phyloP scores from a whole-genome alignment of 2,329 filamentous ascomycete genomes.

The Botryotinia convoluta region DNA sequence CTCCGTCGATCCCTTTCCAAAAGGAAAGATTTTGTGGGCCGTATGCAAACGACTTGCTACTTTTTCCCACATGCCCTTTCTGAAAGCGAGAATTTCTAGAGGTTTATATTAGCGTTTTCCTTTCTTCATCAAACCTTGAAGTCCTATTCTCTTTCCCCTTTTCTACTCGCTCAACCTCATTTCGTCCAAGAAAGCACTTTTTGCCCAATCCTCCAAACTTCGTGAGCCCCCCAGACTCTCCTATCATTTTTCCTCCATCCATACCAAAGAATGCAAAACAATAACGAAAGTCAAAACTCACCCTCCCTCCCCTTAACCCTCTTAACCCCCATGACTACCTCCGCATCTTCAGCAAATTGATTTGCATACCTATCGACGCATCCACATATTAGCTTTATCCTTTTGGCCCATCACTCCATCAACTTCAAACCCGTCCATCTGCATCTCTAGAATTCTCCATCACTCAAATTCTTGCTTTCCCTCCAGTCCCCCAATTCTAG shows the following conservation, averaged over 20 bases:
- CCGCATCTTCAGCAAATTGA: constrained; percentile 44
- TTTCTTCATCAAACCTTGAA: no score
- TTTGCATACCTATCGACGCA: not conserved
- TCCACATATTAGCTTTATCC: not conserved
- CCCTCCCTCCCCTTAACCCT: constrained; percentile 45
- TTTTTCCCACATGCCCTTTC: constrained; percentile 53
- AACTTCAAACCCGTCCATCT: not conserved
- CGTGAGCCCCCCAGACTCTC: not conserved
- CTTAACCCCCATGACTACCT: constrained; percentile 52
- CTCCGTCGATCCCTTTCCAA: constrained; percentile 46
- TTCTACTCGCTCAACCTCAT: not conserved
- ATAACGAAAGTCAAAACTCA: constrained; percentile 30
- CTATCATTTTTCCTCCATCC: not conserved
- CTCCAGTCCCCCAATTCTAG: not conserved
- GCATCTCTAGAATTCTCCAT: not conserved
- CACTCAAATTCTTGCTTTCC: not conserved
- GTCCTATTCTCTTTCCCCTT: no score
- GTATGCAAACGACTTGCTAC: constrained; percentile 47
- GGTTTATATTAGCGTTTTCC: not conserved
- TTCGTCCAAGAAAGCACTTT: not conserved
- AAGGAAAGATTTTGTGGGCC: constrained; percentile 49
- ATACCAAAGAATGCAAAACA: not conserved
- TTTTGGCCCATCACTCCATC: not conserved
- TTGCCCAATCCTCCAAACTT: not conserved
- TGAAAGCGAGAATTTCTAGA: constrained; percentile 49